Evolutionary conservation across 2,329 filamentous ascomycete species (phyloP), one percentile per base, ranked within the genome.

Genomic region (Colletotrichum incanum): DNA sequence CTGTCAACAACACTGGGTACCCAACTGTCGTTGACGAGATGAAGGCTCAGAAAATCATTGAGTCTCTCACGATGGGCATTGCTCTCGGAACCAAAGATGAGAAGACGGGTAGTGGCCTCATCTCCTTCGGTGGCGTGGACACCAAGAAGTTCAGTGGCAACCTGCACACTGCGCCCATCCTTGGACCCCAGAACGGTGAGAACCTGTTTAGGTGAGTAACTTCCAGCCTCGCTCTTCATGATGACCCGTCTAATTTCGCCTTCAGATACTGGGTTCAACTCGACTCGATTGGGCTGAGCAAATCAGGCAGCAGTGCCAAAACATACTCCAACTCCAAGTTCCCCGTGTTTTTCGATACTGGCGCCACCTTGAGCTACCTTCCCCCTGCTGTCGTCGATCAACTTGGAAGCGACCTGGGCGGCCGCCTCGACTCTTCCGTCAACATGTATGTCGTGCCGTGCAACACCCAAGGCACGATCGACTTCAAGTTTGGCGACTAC

Each of bases 281-380:
- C 26, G 79, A 83, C 71, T 78, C 79, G 4, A 76, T 86, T 26
- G 78, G 76, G 67, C 67, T 82, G 67, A 81, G 76, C 65, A 79
- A 77, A 47, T 75, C 76, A 34, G 79, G 81, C 49, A 79, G 78
- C 49, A 72, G 65, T 14, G 54, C 60, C 11, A 71, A 68, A 34
- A 76, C 73, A 9, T 77, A 77, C 70, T 28, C 71, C 50, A 58
- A 76, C 70, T 82, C 81, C 49, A 80, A 84, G 20, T 75, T 84
- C 11, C 80, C 85, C 37, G 85, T 89, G 39, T 86, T 91, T 61
- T 85, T 93, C 34, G 91, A 93, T 80, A 91, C 89, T 18, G 93
- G 93, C 68, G 92, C 89, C 73, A 92, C 90, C 52, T 83, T 93
- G 67, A 92, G 89, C 79, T 90, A 92, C 73, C 86, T 94, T 2